Percentiles rank a stretch among this genome's conserved stretches.
Conservation (phyloP, 805 yeast species). For the Kodamaea leandrae region DNA sequence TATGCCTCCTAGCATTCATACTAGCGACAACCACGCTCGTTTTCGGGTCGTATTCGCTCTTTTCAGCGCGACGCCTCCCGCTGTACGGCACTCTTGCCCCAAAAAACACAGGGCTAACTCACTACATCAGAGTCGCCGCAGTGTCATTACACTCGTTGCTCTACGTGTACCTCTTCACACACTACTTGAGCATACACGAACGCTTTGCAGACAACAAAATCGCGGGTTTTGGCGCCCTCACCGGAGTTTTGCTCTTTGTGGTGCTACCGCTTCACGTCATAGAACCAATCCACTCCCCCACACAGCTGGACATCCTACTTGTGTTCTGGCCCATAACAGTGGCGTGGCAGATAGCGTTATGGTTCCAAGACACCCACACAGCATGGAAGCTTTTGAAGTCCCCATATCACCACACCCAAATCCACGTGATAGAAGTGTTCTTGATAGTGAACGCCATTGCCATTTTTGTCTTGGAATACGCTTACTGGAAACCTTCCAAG, state of each 20-base stretch:
- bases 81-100: slow-evolving; percentile 14
- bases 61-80: not conserved
- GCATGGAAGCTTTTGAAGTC: slow-evolving; percentile 20
- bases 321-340: slow-evolving; percentile 29
- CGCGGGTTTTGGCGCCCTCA: slow-evolving; percentile 15
- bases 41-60: slow-evolving; percentile 2
- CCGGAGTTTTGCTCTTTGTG: slow-evolving; percentile 11
- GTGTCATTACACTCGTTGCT: slow-evolving; percentile 20
- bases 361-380: slow-evolving; percentile 28
- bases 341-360: slow-evolving; percentile 18
- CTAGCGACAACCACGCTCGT: not conserved
- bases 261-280: slow-evolving; percentile 27
- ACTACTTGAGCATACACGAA: slow-evolving; percentile 20
- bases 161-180: slow-evolving; percentile 13
- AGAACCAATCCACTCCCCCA: slow-evolving; percentile 22
- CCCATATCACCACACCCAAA: slow-evolving; percentile 3
- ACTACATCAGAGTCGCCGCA: slow-evolving; percentile 19
- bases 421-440: slow-evolving; percentile 22
- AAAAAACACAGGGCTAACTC: slow-evolving; percentile 26
- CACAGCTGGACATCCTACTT: slow-evolving; percentile 22
- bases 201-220: slow-evolving; percentile 22
- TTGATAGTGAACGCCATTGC: slow-evolving; percentile 26
- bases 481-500: slow-evolving; percentile 39
- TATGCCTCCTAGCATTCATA: slow-evolving; percentile 10
- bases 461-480: slow-evolving; percentile 40